phyloP scores from a whole-genome alignment of 176 grass and related monocot genomes.

The Carex kokanica region DNA sequence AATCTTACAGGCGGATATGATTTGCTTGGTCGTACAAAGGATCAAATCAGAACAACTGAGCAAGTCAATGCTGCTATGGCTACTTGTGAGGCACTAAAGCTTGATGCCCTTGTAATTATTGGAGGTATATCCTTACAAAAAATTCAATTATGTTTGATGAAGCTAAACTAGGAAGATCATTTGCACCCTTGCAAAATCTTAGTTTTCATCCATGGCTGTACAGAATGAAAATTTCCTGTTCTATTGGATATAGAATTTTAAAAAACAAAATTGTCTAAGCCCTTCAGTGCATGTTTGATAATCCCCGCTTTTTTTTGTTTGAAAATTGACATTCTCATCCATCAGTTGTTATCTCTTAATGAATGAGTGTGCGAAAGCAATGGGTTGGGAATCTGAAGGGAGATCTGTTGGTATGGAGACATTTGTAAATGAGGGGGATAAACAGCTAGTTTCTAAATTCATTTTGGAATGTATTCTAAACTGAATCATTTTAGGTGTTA shows the following conservation, averaged over 20 bases:
- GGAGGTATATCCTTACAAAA: slow-evolving; percentile 56
- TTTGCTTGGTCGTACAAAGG: slow-evolving; percentile 93
- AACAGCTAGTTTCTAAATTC: not conserved
- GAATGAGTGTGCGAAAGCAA: not conserved
- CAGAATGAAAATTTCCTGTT: slow-evolving; percentile 1
- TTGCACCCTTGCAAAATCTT: not conserved
- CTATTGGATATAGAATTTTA: not conserved
- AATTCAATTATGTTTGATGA: slow-evolving; percentile 9
- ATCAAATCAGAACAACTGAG: slow-evolving; percentile 97
- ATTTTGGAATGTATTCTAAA: not conserved
- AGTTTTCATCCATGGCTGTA: not conserved
- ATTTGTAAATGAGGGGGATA: not conserved
- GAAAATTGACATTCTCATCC: not conserved
- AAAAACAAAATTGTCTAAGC: not conserved
- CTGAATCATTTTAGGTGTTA: slow-evolving; percentile 67
- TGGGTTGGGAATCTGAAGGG: not conserved
- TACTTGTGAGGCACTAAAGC: slow-evolving; percentile 73
- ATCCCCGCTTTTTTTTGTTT: not conserved
- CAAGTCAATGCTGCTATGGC: slow-evolving; percentile 88
- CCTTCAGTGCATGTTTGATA: not conserved
- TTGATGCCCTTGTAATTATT: slow-evolving; percentile 91
- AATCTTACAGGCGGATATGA: slow-evolving; percentile 74
- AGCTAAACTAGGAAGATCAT: not conserved
- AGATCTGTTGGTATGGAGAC: not conserved
- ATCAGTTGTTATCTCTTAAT: not conserved